phyloP scores from a whole-genome alignment of 2,329 filamentous ascomycete species.

The Beauveria sp. region DNA sequence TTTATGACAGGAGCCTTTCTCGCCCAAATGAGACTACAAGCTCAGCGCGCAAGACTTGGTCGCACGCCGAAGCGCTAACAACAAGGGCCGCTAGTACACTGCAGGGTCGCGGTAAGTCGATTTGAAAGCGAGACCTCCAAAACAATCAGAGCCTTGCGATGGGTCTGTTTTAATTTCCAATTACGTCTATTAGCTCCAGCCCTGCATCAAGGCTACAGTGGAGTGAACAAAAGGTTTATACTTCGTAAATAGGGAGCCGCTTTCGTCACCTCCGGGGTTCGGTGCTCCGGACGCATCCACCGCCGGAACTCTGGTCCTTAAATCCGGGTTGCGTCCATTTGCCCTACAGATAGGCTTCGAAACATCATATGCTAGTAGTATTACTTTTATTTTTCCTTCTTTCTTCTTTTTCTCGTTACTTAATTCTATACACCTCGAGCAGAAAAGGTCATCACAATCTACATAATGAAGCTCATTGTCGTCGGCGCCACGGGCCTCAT shows the following conservation, averaged over 20 bases:
- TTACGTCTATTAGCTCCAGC: background rate
- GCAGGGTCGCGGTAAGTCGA: too few relatives aligned
- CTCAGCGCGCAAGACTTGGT: too few relatives aligned
- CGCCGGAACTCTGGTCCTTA: background rate
- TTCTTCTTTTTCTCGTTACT: background rate
- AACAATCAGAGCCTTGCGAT: background rate
- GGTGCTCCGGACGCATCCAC: background rate
- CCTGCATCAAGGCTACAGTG: background rate
- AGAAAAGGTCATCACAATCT: background rate
- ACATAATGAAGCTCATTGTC: conserved; percentile 38
- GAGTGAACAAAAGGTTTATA: too few relatives aligned
- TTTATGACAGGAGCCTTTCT: too few relatives aligned
- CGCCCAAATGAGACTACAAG: too few relatives aligned
- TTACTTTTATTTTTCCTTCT: background rate
- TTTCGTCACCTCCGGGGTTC: background rate
- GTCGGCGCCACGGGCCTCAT: conserved; percentile 35
- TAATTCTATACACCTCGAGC: too few relatives aligned
- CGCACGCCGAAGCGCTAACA: too few relatives aligned
- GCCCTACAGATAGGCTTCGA: background rate
- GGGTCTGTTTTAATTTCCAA: background rate
- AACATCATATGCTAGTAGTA: too few relatives aligned
- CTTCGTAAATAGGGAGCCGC: background rate
- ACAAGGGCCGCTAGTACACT: too few relatives aligned
- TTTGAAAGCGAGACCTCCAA: background rate
- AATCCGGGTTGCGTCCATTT: background rate